phyloP scores from a whole-genome alignment of 2,329 filamentous ascomycete genomes.

The Penicillium expansum region DNA sequence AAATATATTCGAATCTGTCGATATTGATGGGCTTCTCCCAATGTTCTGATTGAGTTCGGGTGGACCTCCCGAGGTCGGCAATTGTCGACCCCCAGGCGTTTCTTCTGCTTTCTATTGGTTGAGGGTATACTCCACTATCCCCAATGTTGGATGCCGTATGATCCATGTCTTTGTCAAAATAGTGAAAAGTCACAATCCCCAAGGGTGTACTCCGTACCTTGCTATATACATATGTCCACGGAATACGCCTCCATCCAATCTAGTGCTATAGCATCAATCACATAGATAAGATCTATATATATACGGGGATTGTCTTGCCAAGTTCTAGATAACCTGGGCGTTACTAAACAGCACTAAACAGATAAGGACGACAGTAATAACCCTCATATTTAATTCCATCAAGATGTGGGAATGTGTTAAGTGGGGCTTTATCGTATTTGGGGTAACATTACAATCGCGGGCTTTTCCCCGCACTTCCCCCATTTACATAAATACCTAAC shows the following conservation, averaged over 20 bases:
- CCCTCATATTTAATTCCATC: too few relatives aligned
- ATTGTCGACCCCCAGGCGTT: background rate
- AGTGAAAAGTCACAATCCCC: background rate
- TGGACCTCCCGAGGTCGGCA: background rate
- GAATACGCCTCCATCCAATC: too few relatives aligned
- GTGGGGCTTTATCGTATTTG: background rate
- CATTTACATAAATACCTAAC: background rate
- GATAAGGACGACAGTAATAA: background rate
- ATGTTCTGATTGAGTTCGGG: too few relatives aligned
- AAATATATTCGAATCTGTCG: too few relatives aligned
- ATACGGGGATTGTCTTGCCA: background rate
- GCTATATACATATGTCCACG: too few relatives aligned
- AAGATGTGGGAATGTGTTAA: background rate
- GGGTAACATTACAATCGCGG: background rate
- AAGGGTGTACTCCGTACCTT: too few relatives aligned
- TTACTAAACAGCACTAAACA: background rate
- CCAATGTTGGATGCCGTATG: background rate
- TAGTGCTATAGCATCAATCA: too few relatives aligned
- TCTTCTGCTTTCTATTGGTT: background rate
- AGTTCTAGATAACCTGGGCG: background rate
- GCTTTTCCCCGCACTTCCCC: background rate
- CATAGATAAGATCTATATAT: too few relatives aligned
- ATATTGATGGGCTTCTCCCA: too few relatives aligned
- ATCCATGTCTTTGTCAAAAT: background rate
- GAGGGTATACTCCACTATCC: background rate